Evolutionary conservation across 148 eudicot species (phyloP), one percentile per base, ranked within the genome.

Genomic region (Fagopyrum esculentum): DNA sequence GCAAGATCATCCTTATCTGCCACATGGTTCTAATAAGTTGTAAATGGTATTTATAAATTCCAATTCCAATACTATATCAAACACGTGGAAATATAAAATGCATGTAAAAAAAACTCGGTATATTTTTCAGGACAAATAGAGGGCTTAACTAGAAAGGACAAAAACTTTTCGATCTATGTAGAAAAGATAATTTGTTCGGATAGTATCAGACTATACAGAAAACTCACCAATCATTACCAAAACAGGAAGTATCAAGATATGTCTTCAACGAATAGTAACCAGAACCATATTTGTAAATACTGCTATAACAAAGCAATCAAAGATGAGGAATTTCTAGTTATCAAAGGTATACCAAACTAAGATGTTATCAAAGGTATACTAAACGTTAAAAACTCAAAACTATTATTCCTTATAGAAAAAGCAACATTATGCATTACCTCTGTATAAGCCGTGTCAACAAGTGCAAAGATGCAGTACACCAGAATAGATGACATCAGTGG

Each of bases 391-490:
- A 59, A 22, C 10, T 59, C 22, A 5, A 19, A 59, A 6, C 22
- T 61, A 61, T 9, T 1, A 61, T 61, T 22, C 22, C 29, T 60
- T 30, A 22, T 9, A 61, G 57, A 61, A 0, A 26, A 29, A 61
- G 68, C 43, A 61, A 2, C 30, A 13, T 26, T 29, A 4, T 3
- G 35, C 15, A 26, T 10, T 83, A 93, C 98, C 97, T 91, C 97
- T 35, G 87, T 76, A 76, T 92, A 92, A 73, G 97, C 98, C 90
- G 92, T 92, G 77, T 94, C 98, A 78, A 91, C 96, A 71, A 92
- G 89, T 10, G 97, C 89, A 78, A 90, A 95, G 74, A 92, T 73
- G 60, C 98, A 89, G 57, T 90, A 95, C 68, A 95, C 96, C 30
- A 86, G 49, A 74, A 94, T 85, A 30, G 97, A 89, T 54, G 98